These are phyloP conservation scores for Salix exigua DNA, from an alignment of 345 rosid genomes.

Conservation along the genomic window DNA sequence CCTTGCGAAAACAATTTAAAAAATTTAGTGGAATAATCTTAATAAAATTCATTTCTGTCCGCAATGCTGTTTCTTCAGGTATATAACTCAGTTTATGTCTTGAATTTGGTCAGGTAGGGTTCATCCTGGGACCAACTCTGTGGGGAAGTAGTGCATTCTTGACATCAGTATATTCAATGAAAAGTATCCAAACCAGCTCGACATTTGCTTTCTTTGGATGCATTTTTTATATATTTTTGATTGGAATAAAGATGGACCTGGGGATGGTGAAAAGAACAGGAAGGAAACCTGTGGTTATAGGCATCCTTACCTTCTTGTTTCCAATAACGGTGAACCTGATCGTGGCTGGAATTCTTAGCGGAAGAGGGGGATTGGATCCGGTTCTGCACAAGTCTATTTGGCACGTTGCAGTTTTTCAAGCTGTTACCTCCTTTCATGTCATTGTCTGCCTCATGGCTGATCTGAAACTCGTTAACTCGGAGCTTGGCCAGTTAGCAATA, in stretches of 20 bases:
- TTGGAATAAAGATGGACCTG: slow-evolving; percentile 20
- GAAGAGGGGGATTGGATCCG: background rate
- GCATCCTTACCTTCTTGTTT: slow-evolving; percentile 1
- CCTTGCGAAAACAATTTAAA: background rate
- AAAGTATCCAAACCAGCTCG: slow-evolving; percentile 3
- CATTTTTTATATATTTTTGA: slow-evolving; percentile 14
- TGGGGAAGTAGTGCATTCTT: slow-evolving; percentile 6
- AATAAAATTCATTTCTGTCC: background rate
- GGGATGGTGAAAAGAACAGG: slow-evolving; percentile 16
- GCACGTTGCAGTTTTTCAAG: slow-evolving; percentile 5
- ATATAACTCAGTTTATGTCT: background rate
- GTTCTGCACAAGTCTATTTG: background rate
- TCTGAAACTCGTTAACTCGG: slow-evolving; percentile 19
- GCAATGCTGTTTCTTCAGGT: background rate
- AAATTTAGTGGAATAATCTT: background rate
- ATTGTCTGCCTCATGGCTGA: slow-evolving; percentile 15
- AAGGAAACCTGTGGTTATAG: slow-evolving; percentile 11
- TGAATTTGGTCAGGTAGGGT: slow-evolving; percentile 15
- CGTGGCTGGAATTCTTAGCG: background rate
- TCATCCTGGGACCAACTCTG: slow-evolving; percentile 17
- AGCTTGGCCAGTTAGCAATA: slow-evolving; percentile 14
- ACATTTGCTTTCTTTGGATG: slow-evolving; percentile 27
- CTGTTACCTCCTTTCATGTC: slow-evolving; percentile 17
- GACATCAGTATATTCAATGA: background rate
- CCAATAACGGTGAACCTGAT: background rate